These are phyloP conservation scores for Didymosphaeria variabile DNA, from an alignment of 2,329 filamentous ascomycete species.

Conservation along the genomic window DNA sequence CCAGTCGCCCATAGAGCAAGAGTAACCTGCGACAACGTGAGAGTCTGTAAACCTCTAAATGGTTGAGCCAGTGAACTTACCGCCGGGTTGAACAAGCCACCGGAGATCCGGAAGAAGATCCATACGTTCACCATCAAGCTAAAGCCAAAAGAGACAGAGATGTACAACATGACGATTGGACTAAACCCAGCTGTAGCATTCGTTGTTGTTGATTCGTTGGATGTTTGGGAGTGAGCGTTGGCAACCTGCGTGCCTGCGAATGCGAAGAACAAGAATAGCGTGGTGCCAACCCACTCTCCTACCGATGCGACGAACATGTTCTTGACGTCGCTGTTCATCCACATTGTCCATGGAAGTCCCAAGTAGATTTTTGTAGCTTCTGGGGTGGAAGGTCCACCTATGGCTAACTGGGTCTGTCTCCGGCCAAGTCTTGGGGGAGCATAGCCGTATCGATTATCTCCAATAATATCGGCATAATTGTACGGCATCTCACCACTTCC, in stretches of 20 bases:
- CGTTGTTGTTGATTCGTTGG: slow-evolving; percentile 43
- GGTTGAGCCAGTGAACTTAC: slow-evolving; percentile 9
- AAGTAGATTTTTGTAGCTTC: slow-evolving; percentile 7
- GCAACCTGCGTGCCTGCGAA: slow-evolving; percentile 50
- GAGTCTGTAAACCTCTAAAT: not conserved
- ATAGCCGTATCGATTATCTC: slow-evolving; percentile 1
- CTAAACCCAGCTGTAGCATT: slow-evolving; percentile 53
- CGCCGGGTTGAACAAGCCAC: slow-evolving; percentile 20
- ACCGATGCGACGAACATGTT: slow-evolving; percentile 49
- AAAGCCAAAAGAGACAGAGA: slow-evolving; percentile 34
- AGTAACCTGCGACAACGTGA: not conserved
- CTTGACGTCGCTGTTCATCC: slow-evolving; percentile 30
- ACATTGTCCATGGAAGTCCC: slow-evolving; percentile 32
- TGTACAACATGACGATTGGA: slow-evolving; percentile 46
- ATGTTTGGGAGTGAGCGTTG: slow-evolving; percentile 54
- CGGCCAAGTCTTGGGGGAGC: slow-evolving; percentile 1
- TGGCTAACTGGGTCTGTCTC: not conserved
- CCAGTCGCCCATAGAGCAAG: slow-evolving; percentile 6
- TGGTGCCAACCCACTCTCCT: slow-evolving; percentile 53
- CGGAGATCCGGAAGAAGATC: slow-evolving; percentile 37
- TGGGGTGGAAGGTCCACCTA: not conserved
- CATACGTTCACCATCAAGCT: slow-evolving; percentile 38
- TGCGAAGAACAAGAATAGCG: slow-evolving; percentile 52
- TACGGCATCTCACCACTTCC: slow-evolving; percentile 5
- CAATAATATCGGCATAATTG: slow-evolving; percentile 6